phyloP scores from a whole-genome alignment of 2,329 filamentous ascomycete genomes.

The Penicillium polonicum region DNA sequence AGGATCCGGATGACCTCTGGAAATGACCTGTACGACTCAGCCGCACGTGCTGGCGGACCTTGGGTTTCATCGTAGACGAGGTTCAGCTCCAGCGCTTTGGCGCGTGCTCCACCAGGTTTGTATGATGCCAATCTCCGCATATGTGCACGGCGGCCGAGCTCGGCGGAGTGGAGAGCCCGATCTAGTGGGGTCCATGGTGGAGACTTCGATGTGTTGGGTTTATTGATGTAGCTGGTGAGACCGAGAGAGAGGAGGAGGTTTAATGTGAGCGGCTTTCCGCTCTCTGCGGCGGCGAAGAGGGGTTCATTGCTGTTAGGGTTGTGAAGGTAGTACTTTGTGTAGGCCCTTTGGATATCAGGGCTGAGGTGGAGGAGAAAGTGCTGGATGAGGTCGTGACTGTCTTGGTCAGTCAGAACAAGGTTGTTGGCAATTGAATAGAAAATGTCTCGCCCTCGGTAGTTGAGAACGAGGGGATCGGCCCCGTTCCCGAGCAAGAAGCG shows the following conservation, averaged over 20 bases:
- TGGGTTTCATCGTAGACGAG: constrained; percentile 18
- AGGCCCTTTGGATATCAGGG: constrained; percentile 11
- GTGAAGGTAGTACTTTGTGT: constrained; percentile 19
- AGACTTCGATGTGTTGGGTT: constrained; percentile 5
- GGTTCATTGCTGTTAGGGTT: constrained; percentile 10
- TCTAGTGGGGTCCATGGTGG: constrained; percentile 21
- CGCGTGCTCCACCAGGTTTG: constrained; percentile 12
- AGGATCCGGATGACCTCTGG: constrained; percentile 21
- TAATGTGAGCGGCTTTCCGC: constrained; percentile 17
- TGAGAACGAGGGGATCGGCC: constrained; percentile 15
- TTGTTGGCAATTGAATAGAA: constrained; percentile 26
- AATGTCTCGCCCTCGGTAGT: constrained; percentile 19
- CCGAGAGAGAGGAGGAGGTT: constrained; percentile 23
- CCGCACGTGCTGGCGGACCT: constrained; percentile 19
- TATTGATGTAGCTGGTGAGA: constrained; percentile 17
- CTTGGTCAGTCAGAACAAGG: constrained; percentile 19
- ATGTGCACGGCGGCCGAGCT: constrained; percentile 20
- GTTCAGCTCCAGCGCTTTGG: constrained; percentile 16
- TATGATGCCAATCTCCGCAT: constrained; percentile 21
- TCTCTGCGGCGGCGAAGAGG: constrained; percentile 18
- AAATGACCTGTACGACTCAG: constrained; percentile 17
- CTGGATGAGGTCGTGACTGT: constrained; percentile 23
- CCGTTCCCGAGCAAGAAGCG: constrained; percentile 23
- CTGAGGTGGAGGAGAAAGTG: constrained; percentile 17
- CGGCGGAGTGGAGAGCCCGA: constrained; percentile 19